Evolutionary conservation across 257 asterid species (phyloP).

Genomic region (Ophiorrhiza pumila): DNA sequence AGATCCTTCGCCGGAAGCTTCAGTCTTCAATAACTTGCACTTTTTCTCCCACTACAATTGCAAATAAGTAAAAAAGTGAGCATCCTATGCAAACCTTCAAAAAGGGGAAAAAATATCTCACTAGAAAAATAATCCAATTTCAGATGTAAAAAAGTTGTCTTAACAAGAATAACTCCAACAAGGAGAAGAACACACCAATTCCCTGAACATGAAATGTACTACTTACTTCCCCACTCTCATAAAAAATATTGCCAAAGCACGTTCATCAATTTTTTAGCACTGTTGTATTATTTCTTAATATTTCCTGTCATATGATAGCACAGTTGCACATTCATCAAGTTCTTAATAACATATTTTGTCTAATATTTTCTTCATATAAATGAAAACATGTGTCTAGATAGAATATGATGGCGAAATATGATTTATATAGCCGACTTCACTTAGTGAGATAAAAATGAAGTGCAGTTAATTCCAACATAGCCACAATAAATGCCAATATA

Average conservation of each 20-base stretch:
- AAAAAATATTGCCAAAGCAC: background rate
- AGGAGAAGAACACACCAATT: background rate
- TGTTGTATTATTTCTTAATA: background rate
- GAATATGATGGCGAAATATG: too few species aligned
- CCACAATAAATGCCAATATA: background rate
- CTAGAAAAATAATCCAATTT: background rate
- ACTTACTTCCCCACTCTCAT: background rate
- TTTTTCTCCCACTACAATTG: conserved; percentile 80
- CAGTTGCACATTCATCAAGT: too few species aligned
- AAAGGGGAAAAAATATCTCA: background rate
- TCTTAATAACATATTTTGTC: too few species aligned
- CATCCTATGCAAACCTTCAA: background rate
- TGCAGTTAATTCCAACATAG: too few species aligned
- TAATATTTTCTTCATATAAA: too few species aligned
- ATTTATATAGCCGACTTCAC: too few species aligned
- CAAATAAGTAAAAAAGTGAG: background rate
- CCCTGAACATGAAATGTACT: background rate
- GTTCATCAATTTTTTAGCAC: background rate
- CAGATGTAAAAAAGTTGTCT: background rate
- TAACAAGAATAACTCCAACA: background rate
- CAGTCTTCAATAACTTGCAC: conserved; percentile 54
- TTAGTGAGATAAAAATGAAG: too few species aligned
- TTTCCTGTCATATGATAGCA: background rate
- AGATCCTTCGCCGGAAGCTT: conserved; percentile 47
- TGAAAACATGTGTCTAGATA: too few species aligned